phyloP scores from a whole-genome alignment of 768 basidiomycete genomes.

The Floccularia luteovirens region DNA sequence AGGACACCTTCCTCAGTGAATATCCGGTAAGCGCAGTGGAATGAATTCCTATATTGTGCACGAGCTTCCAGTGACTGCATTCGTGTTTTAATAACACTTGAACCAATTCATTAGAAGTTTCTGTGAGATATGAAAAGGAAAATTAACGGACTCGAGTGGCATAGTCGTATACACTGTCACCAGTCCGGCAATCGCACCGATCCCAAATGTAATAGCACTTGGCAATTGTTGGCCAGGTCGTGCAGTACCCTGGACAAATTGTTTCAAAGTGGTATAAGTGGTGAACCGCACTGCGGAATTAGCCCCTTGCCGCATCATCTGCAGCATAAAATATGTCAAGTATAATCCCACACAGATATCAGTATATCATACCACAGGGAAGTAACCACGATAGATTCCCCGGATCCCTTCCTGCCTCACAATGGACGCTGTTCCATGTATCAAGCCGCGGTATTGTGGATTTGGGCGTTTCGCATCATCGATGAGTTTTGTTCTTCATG shows the following conservation, averaged over 20 bases:
- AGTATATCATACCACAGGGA: slow-evolving; percentile 71
- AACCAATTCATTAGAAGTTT: slow-evolving; percentile 1
- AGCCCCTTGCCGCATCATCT: slow-evolving; percentile 98
- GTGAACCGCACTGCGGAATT: slow-evolving; percentile 97
- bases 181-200: slow-evolving; percentile 89
- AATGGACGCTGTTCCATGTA: slow-evolving; percentile 80
- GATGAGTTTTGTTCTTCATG: slow-evolving; percentile 85
- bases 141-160: slow-evolving; percentile 62
- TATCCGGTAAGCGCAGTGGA: slow-evolving; percentile 94
- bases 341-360: background rate
- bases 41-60: slow-evolving; percentile 82
- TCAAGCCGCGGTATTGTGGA: slow-evolving; percentile 80
- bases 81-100: slow-evolving; percentile 91
- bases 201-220: slow-evolving; percentile 84
- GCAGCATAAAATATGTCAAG: slow-evolving; percentile 3
- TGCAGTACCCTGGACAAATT: slow-evolving; percentile 80
- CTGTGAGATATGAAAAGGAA: background rate
- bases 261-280: slow-evolving; percentile 90
- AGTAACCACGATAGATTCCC: slow-evolving; percentile 86
- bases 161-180: slow-evolving; percentile 92
- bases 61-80: slow-evolving; percentile 92
- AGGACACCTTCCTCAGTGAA: slow-evolving; percentile 87
- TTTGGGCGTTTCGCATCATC: slow-evolving; percentile 83
- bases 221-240: slow-evolving; percentile 83
- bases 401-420: slow-evolving; percentile 76